Conservation (phyloP, 495 filamentous ascomycete genomes). For the Penicillium verhagenii region DNA sequence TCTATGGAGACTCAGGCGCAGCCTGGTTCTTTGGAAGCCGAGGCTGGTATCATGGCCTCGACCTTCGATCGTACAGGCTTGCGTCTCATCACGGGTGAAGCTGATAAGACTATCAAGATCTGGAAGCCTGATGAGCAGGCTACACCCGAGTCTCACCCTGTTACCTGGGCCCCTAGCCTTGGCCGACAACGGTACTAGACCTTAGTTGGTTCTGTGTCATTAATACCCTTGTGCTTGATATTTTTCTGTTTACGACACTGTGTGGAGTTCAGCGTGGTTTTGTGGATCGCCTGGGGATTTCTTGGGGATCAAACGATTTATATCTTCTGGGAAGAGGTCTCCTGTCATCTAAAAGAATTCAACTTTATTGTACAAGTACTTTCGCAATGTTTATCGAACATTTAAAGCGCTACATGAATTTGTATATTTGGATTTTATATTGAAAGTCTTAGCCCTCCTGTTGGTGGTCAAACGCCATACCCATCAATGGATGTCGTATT, state of each 20-base stretch:
- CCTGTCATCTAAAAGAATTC: background rate
- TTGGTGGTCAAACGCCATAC: too few relatives aligned
- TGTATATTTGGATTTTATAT: background rate
- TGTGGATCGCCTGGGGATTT: slow-evolving; percentile 9
- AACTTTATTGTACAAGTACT: slow-evolving; percentile 5
- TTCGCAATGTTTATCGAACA: background rate
- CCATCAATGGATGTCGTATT: too few relatives aligned
- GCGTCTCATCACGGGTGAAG: slow-evolving; percentile 88
- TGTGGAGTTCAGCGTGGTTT: slow-evolving; percentile 34
- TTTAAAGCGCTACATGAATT: background rate
- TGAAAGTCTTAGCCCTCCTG: too few relatives aligned
- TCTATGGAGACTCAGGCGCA: slow-evolving; percentile 85
- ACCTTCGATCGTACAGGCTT: slow-evolving; percentile 88
- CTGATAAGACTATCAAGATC: slow-evolving; percentile 96
- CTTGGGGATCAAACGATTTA: slow-evolving; percentile 2
- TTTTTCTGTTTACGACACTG: slow-evolving; percentile 22
- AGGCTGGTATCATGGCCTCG: slow-evolving; percentile 89
- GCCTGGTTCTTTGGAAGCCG: slow-evolving; percentile 90
- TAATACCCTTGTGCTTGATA: slow-evolving; percentile 23
- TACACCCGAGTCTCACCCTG: slow-evolving; percentile 84
- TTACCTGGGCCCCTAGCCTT: slow-evolving; percentile 89
- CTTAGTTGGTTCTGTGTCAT: slow-evolving; percentile 1
- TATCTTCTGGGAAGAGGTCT: slow-evolving; percentile 7
- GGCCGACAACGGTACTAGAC: slow-evolving; percentile 65
- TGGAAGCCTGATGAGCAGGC: slow-evolving; percentile 92